Conservation (phyloP, 805 yeast genomes). For the Yarrowia porcina region DNA sequence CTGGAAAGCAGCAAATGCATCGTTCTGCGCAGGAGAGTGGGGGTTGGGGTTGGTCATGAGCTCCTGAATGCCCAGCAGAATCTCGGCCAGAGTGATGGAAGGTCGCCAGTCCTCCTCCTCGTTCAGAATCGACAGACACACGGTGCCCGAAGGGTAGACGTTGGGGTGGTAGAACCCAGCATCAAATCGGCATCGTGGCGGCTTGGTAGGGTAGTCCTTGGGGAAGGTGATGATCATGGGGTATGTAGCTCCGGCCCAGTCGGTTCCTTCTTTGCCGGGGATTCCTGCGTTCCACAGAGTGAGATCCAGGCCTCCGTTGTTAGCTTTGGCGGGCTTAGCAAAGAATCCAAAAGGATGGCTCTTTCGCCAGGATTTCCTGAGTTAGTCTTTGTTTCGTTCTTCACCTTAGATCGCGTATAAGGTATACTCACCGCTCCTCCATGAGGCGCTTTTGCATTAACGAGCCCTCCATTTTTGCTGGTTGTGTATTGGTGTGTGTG, state of each 20-base stretch:
- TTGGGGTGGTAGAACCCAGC: slow-evolving; percentile 93
- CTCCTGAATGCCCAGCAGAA: slow-evolving; percentile 89
- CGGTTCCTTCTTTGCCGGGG: slow-evolving; percentile 84
- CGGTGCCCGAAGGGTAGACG: slow-evolving; percentile 95
- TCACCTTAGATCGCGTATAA: too few species aligned
- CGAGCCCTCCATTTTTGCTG: slow-evolving; percentile 3
- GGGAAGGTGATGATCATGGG: slow-evolving; percentile 82
- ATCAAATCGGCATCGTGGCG: slow-evolving; percentile 90
- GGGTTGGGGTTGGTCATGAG: slow-evolving; percentile 87
- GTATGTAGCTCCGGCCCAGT: slow-evolving; percentile 88
- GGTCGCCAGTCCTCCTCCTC: slow-evolving; percentile 99
- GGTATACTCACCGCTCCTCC: slow-evolving; percentile 13
- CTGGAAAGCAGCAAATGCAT: slow-evolving; percentile 68
- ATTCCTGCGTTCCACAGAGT: slow-evolving; percentile 92
- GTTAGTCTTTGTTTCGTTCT: background rate
- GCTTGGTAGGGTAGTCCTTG: slow-evolving; percentile 89
- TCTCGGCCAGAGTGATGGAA: slow-evolving; percentile 85
- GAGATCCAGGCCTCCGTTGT: slow-evolving; percentile 80
- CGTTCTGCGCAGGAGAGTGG: slow-evolving; percentile 94
- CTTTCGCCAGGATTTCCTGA: slow-evolving; percentile 93
- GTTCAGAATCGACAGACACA: slow-evolving; percentile 86
- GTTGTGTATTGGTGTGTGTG: background rate
- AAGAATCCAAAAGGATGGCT: slow-evolving; percentile 97
- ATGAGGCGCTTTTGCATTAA: slow-evolving; percentile 12
- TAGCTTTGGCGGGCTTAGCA: slow-evolving; percentile 81